phyloP scores from a whole-genome alignment of 78 protist species.

The Blattamonas nauphoetae region DNA sequence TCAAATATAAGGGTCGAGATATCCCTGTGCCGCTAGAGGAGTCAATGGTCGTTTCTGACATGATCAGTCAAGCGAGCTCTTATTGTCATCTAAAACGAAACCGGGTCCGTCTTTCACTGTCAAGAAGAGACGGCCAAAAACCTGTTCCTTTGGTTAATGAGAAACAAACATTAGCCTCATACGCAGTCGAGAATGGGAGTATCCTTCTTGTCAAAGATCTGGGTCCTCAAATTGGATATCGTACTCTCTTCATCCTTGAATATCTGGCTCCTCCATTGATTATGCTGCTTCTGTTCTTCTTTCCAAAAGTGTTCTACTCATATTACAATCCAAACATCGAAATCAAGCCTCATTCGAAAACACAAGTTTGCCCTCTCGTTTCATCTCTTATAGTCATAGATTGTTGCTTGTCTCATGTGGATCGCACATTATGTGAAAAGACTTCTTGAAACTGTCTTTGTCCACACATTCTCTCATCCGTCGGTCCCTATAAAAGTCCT shows the following conservation, averaged over 20 bases:
- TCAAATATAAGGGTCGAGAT: no score
- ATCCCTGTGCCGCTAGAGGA: no score
- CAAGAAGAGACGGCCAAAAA: neutral
- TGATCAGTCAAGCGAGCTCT: no score
- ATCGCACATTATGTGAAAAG: slow-evolving; percentile 57
- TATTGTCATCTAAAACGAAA: no score
- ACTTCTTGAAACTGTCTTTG: slow-evolving; percentile 59
- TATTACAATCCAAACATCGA: neutral
- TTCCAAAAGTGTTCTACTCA: neutral
- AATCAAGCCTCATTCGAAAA: neutral
- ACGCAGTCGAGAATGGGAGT: neutral
- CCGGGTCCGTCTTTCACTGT: no score
- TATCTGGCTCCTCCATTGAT: slow-evolving; percentile 60
- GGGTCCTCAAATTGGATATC: slow-evolving; percentile 62
- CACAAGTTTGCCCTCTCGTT: neutral
- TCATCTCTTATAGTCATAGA: neutral
- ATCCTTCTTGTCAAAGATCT: slow-evolving; percentile 41
- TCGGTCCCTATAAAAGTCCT: slow-evolving; percentile 68
- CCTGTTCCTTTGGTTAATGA: neutral
- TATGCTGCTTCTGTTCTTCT: slow-evolving; percentile 39
- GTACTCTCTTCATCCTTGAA: slow-evolving; percentile 53
- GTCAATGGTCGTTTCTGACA: no score
- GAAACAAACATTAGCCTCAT: neutral
- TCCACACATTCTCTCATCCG: slow-evolving; percentile 58
- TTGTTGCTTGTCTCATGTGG: slow-evolving; percentile 43